These are phyloP conservation scores for Xylariales sp. DNA, from an alignment of 2,329 filamentous ascomycete genomes.

Conservation along the genomic window DNA sequence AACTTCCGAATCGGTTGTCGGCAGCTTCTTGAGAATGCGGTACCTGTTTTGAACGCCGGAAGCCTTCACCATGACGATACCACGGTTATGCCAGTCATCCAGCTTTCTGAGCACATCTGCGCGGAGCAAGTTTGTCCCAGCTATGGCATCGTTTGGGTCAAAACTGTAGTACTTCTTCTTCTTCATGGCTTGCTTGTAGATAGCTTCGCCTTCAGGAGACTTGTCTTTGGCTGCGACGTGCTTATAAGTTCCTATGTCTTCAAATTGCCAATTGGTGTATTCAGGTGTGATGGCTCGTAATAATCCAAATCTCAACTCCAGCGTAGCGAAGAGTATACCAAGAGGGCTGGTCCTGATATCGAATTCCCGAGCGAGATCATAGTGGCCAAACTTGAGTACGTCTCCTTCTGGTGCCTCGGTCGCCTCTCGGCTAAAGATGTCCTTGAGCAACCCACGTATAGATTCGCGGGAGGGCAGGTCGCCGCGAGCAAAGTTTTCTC, in stretches of 20 bases:
- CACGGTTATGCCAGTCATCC: slow-evolving; percentile 46
- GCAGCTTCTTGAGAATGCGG: slow-evolving; percentile 42
- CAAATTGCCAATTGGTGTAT: slow-evolving; percentile 52
- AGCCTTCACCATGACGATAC: slow-evolving; percentile 45
- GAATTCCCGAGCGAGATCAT: slow-evolving; percentile 40
- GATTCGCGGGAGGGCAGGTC: slow-evolving; percentile 52
- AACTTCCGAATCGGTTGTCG: slow-evolving; percentile 35
- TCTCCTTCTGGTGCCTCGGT: slow-evolving; percentile 30
- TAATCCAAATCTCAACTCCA: slow-evolving; percentile 54
- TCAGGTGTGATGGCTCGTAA: slow-evolving; percentile 53
- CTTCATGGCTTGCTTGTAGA: slow-evolving; percentile 36
- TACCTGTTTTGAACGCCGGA: slow-evolving; percentile 51
- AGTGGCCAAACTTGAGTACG: slow-evolving; percentile 41
- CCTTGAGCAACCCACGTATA: slow-evolving; percentile 41
- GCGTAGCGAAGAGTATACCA: slow-evolving; percentile 51
- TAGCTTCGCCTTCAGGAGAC: slow-evolving; percentile 37
- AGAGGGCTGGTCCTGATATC: slow-evolving; percentile 50
- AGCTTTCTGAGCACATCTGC: slow-evolving; percentile 49
- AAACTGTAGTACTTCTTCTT: slow-evolving; percentile 39
- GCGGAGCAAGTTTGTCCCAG: slow-evolving; percentile 30
- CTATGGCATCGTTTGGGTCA: slow-evolving; percentile 40
- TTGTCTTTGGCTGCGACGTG: slow-evolving; percentile 29
- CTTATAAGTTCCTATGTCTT: slow-evolving; percentile 28
- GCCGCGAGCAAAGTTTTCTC: slow-evolving; percentile 55
- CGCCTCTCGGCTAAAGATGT: slow-evolving; percentile 41